A percentile compares a stretch with the other conserved stretches of the same genome.
Conservation (phyloP, 2,329 filamentous ascomycete species). For the Zarea fungicola region DNA sequence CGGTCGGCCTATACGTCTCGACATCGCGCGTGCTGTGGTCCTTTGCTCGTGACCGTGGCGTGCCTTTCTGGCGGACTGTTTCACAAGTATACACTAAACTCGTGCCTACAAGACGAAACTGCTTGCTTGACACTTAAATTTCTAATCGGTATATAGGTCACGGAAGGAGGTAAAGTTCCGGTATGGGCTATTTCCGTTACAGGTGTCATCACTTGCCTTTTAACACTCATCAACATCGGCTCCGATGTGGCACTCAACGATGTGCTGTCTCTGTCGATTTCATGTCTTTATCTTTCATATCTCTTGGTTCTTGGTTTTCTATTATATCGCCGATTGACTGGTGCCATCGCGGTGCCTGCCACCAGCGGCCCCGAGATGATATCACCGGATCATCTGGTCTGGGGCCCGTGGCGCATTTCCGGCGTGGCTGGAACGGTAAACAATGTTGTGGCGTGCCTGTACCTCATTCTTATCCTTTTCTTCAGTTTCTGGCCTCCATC, state of each 20-base stretch:
- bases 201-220: constrained; percentile 22
- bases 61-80: constrained; percentile 24
- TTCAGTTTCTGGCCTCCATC: constrained; percentile 48
- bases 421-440: constrained; percentile 47
- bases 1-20: constrained; percentile 50
- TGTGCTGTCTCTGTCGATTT: constrained; percentile 24
- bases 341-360: constrained; percentile 25
- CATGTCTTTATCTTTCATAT: constrained; percentile 27
- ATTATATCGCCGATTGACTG: constrained; percentile 26
- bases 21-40: constrained; percentile 55
- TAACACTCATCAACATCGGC: constrained; percentile 30
- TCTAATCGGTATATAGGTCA: constrained; percentile 20
- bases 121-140: no score
- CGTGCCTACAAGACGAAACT: no score
- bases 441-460: constrained; percentile 48
- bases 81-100: constrained; percentile 2
- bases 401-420: constrained; percentile 52
- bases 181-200: constrained; percentile 24
- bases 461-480: constrained; percentile 50
- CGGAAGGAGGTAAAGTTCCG: constrained; percentile 22
- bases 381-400: constrained; percentile 29
- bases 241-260: constrained; percentile 25
- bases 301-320: constrained; percentile 24
- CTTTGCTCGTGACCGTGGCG: constrained; percentile 34
- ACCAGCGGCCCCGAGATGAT: constrained; percentile 18